Evolutionary conservation across 2,329 filamentous ascomycete genomes (phyloP).

Genomic region (Piedraia hortae): DNA sequence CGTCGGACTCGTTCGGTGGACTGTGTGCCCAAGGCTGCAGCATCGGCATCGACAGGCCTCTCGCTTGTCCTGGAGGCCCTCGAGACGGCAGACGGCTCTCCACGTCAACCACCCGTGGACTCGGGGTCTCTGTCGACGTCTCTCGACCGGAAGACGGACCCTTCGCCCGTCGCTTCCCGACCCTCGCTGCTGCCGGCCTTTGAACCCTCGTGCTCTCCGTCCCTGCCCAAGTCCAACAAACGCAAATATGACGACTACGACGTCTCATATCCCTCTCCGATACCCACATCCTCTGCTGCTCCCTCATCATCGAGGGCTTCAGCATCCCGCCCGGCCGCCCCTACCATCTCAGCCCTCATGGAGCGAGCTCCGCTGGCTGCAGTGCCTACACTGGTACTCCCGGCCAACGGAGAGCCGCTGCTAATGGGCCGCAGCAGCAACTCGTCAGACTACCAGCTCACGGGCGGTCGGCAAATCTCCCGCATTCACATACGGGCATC

Average conservation of each 20-base stretch:
- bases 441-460: slow-evolving; percentile 85
- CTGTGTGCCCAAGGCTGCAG: too few relatives aligned
- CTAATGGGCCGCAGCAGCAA: slow-evolving; percentile 84
- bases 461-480: slow-evolving; percentile 74
- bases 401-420: slow-evolving; percentile 52
- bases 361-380: slow-evolving; percentile 63
- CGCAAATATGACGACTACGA: slow-evolving; percentile 28
- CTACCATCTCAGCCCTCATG: slow-evolving; percentile 32
- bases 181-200: slow-evolving; percentile 47
- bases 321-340: slow-evolving; percentile 27
- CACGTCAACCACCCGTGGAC: too few relatives aligned
- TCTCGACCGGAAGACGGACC: not conserved
- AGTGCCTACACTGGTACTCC: slow-evolving; percentile 58
- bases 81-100: too few relatives aligned
- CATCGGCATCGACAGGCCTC: too few relatives aligned
- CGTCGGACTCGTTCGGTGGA: too few relatives aligned
- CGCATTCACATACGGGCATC: slow-evolving; percentile 74
- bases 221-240: slow-evolving; percentile 39
- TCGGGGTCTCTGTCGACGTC: too few relatives aligned
- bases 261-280: slow-evolving; percentile 57
- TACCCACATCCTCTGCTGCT: slow-evolving; percentile 80
- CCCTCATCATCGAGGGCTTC: slow-evolving; percentile 29
- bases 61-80: too few relatives aligned
- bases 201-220: slow-evolving; percentile 54
- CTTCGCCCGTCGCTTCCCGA: slow-evolving; percentile 5